Percentiles rank a stretch among this genome's conserved stretches.
These are phyloP conservation scores for Closterium sp. DNA, from an alignment of 139 green algal genomes.

Conservation along the genomic window DNA sequence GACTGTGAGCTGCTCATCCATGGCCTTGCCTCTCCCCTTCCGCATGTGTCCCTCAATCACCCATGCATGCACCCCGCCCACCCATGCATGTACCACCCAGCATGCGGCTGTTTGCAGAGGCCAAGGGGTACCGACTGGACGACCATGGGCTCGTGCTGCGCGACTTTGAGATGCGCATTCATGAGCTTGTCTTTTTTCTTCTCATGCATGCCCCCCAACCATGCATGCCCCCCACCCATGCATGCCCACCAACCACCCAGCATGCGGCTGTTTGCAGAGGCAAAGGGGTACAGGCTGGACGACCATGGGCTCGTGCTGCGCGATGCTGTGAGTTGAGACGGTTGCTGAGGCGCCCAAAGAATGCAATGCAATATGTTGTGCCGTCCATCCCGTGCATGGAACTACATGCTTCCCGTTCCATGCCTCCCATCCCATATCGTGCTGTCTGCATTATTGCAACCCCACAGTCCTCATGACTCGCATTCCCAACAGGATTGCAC, in stretches of 20 bases:
- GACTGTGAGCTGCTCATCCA: too few species aligned
- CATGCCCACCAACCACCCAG: background rate
- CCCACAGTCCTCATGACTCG: background rate
- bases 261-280: slow-evolving; percentile 35
- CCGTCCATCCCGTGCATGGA: too few species aligned
- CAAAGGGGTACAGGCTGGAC: slow-evolving; percentile 42
- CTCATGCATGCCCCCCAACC: too few species aligned
- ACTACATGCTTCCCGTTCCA: background rate
- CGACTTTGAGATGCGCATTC: too few species aligned
- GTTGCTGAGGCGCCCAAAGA: background rate
- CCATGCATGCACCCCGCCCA: too few species aligned
- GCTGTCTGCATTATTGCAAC: background rate
- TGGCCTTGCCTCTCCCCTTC: background rate
- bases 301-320: slow-evolving; percentile 28
- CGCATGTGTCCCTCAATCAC: background rate
- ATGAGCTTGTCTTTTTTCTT: too few species aligned
- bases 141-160: too few species aligned
- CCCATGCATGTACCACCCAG: too few species aligned
- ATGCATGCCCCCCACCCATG: too few species aligned
- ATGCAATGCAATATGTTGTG: background rate
- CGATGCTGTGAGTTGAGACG: background rate
- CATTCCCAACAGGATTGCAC: background rate
- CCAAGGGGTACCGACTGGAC: too few species aligned
- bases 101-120: too few species aligned
- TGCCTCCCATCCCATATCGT: background rate